These are phyloP conservation scores for Pseudomassariella vexata DNA, from an alignment of 2,329 filamentous ascomycete species.

Conservation along the genomic window DNA sequence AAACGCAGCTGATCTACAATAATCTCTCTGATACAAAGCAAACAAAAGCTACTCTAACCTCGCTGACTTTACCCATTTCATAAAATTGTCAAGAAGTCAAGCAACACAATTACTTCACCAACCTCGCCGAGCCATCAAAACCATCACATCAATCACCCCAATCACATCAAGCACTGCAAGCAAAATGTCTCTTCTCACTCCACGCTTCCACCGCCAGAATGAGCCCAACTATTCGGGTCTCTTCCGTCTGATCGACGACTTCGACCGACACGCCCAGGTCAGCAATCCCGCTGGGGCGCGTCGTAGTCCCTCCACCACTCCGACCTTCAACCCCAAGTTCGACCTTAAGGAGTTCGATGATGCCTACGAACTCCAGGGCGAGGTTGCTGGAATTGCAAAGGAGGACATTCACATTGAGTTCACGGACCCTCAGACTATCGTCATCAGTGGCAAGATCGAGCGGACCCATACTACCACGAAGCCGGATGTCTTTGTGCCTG, in stretches of 20 bases:
- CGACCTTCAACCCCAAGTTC: conserved; percentile 69
- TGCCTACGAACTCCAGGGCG: conserved; percentile 71
- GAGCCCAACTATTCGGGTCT: conserved; percentile 52
- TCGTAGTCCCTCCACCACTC: conserved; percentile 24
- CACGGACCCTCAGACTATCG: conserved; percentile 67
- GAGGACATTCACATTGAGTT: conserved; percentile 74
- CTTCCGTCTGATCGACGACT: conserved; percentile 61
- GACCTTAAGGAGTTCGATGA: conserved; percentile 67
- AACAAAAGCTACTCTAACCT: too few species aligned
- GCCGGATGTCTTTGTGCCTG: too few species aligned
- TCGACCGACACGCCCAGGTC: conserved; percentile 47
- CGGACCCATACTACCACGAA: conserved; percentile 48
- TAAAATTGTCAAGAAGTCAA: too few species aligned
- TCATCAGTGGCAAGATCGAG: conserved; percentile 65
- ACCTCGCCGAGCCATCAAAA: too few species aligned
- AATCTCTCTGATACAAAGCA: too few species aligned
- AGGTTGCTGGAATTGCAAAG: conserved; percentile 70
- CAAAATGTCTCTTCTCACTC: conserved; percentile 59
- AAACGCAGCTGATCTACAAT: too few species aligned
- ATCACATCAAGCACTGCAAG: conserved; percentile 10
- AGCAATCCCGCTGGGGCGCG: conserved; percentile 1
- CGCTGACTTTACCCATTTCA: too few species aligned
- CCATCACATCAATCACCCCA: too few species aligned
- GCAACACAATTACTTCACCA: neutral
- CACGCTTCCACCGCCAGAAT: conserved; percentile 38